Evolutionary conservation across 768 basidiomycete species (phyloP).

Genomic region (Boletus rex-veris): DNA sequence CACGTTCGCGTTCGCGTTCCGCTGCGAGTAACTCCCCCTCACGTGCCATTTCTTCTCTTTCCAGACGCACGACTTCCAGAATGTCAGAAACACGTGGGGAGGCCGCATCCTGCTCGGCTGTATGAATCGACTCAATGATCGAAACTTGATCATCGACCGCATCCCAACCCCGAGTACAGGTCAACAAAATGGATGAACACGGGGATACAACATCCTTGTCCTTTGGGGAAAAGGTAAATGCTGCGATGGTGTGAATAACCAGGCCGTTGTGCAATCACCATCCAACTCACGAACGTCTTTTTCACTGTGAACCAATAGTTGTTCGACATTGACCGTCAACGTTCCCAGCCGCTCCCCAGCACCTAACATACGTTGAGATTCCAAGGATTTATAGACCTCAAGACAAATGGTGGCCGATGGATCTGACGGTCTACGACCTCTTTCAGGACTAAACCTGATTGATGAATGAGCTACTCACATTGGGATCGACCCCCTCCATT

Average conservation of each 20-base stretch:
- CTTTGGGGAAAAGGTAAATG: too few relatives aligned
- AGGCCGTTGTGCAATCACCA: too few relatives aligned
- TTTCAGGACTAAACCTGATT: too few relatives aligned
- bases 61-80: conserved; percentile 51
- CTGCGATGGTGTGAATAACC: too few relatives aligned
- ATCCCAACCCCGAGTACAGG: too few relatives aligned
- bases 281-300: not conserved
- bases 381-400: not conserved
- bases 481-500: not conserved
- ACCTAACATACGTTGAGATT: too few relatives aligned
- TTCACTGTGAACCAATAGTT: not conserved
- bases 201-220: too few relatives aligned
- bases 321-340: not conserved
- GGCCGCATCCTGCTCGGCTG: conserved; percentile 51
- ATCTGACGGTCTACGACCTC: not conserved
- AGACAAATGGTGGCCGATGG: not conserved
- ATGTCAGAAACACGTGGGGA: conserved; percentile 55
- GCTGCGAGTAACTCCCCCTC: conserved; percentile 53
- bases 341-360: not conserved
- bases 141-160: conserved; percentile 25
- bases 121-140: conserved; percentile 33
- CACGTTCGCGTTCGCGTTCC: conserved; percentile 52
- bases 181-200: too few relatives aligned
- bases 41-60: conserved; percentile 55
- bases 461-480: not conserved